Percentiles rank a stretch among this genome's conserved stretches.
These are phyloP conservation scores for Leucocoprinus sp. DNA, from an alignment of 768 basidiomycete genomes.

Conservation along the genomic window DNA sequence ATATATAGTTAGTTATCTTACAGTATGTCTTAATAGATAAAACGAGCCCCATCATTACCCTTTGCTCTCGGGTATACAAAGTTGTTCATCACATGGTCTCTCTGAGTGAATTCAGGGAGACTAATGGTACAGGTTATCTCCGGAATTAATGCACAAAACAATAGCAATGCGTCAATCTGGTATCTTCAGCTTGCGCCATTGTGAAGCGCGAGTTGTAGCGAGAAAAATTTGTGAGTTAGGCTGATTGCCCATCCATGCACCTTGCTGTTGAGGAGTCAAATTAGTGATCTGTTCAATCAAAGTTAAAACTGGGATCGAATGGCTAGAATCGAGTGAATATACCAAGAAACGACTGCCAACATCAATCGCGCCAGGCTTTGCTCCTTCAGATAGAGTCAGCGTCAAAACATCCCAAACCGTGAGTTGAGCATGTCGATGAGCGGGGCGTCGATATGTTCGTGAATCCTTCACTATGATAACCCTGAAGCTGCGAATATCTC, in stretches of 20 bases:
- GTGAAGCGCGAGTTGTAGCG: slow-evolving; percentile 54
- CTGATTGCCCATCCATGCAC: slow-evolving; percentile 63
- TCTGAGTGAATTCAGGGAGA: not conserved
- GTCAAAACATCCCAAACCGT: slow-evolving; percentile 76
- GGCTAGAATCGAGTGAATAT: slow-evolving; percentile 15
- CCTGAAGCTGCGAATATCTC: slow-evolving; percentile 70
- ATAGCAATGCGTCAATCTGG: not conserved
- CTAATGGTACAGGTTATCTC: not conserved
- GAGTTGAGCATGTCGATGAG: slow-evolving; percentile 60
- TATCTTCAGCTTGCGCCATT: slow-evolving; percentile 41
- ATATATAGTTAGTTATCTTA: not conserved
- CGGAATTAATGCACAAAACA: not conserved
- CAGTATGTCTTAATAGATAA: slow-evolving; percentile 4
- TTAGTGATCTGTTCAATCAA: slow-evolving; percentile 44
- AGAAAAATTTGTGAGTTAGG: slow-evolving; percentile 63
- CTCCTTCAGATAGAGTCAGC: slow-evolving; percentile 42
- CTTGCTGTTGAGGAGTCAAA: slow-evolving; percentile 55
- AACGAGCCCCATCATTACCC: too few relatives aligned
- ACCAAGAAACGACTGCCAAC: slow-evolving; percentile 66
- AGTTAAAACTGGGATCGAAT: slow-evolving; percentile 1
- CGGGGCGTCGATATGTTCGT: slow-evolving; percentile 39
- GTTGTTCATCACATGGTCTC: too few relatives aligned
- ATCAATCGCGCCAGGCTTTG: slow-evolving; percentile 40
- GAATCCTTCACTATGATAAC: slow-evolving; percentile 64
- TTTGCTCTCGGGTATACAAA: too few relatives aligned